Evolutionary conservation across 345 rosid species (phyloP).

Genomic region (Geranium rotundifolium): DNA sequence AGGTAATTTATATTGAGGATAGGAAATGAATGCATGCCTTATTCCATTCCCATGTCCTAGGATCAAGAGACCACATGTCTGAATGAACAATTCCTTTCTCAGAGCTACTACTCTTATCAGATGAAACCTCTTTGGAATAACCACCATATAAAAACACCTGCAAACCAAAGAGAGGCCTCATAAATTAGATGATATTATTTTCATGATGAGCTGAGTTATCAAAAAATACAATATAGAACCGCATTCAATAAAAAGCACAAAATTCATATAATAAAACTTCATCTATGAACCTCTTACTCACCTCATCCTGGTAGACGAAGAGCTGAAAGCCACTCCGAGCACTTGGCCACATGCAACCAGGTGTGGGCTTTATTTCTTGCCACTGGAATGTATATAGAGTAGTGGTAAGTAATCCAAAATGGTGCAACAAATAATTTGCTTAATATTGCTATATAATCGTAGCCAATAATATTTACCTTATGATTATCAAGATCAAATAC

Average conservation of each 20-base stretch:
- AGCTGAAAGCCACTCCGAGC: constrained; percentile 93
- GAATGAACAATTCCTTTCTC: constrained; percentile 90
- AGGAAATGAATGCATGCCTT: constrained; percentile 42
- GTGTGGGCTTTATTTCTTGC: constrained; percentile 96
- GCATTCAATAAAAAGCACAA: not conserved
- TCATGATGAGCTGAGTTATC: not conserved
- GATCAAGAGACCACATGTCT: constrained; percentile 97
- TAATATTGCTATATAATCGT: constrained; percentile 1
- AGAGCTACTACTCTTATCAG: constrained; percentile 58
- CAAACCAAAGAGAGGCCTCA: constrained; percentile 9
- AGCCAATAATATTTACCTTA: constrained; percentile 44
- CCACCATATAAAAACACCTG: constrained; percentile 89
- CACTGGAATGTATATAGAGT: constrained; percentile 39
- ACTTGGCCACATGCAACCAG: constrained; percentile 91
- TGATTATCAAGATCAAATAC: constrained; percentile 82
- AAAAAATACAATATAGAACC: not conserved
- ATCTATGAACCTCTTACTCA: constrained; percentile 11
- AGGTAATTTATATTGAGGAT: constrained; percentile 2
- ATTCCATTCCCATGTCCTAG: constrained; percentile 98
- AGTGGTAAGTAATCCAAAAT: constrained; percentile 9
- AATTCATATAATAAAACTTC: not conserved
- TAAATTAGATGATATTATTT: not conserved
- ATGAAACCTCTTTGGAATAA: constrained; percentile 79
- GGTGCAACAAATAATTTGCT: not conserved
- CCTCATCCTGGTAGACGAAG: constrained; percentile 86